Conservation (phyloP, 495 filamentous ascomycete species). For the Pseudoneurospora amorphoporcata region DNA sequence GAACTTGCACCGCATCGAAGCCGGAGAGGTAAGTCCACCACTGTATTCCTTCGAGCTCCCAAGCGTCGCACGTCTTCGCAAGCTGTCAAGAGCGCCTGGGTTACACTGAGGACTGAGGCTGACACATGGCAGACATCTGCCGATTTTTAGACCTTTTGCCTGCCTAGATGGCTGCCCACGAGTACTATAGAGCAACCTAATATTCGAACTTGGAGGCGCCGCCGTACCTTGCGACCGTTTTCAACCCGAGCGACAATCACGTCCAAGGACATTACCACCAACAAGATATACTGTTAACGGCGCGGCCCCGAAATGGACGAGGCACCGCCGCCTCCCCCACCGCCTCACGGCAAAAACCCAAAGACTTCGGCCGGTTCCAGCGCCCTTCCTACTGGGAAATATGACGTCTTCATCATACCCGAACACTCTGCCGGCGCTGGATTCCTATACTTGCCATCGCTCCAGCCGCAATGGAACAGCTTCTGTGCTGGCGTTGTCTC, state of each 20-base stretch:
- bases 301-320: slow-evolving; percentile 29
- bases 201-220: slow-evolving; percentile 18
- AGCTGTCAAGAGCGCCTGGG: not conserved
- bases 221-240: not conserved
- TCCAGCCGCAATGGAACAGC: slow-evolving; percentile 77
- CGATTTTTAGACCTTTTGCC: slow-evolving; percentile 14
- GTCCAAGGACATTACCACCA: not conserved
- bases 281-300: slow-evolving; percentile 10
- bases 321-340: slow-evolving; percentile 50
- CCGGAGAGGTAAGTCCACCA: not conserved
- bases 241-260: not conserved
- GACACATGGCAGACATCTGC: slow-evolving; percentile 2
- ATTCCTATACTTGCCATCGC: slow-evolving; percentile 86
- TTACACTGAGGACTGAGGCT: not conserved
- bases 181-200: slow-evolving; percentile 14
- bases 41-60: not conserved
- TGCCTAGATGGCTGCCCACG: slow-evolving; percentile 24
- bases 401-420: slow-evolving; percentile 95
- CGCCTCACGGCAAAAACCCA: slow-evolving; percentile 59
- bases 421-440: slow-evolving; percentile 84
- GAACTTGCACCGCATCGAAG: not conserved
- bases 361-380: slow-evolving; percentile 33
- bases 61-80: not conserved
- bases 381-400: slow-evolving; percentile 70
- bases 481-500: slow-evolving; percentile 76